Evolutionary conservation across 169 alveolate genomes (phyloP).

Genomic region (Plasmodium yoelii): DNA sequence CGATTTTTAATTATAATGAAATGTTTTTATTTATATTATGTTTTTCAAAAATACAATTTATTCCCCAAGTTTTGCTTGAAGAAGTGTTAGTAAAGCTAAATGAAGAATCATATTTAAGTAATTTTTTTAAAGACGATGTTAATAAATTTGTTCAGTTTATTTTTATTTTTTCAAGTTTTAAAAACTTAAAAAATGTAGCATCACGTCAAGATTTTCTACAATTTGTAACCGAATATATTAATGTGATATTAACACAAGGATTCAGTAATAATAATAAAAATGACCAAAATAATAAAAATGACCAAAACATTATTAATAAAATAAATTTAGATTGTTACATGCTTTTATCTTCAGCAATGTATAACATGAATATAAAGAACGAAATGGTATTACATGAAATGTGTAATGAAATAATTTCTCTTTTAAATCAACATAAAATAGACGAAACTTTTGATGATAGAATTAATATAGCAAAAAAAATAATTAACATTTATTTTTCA

Average conservation of each 20-base stretch:
- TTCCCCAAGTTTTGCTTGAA: constrained; percentile 54
- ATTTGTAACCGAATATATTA: constrained; percentile 31
- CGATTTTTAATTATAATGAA: constrained; percentile 44
- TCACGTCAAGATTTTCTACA: constrained; percentile 1
- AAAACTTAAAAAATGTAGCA: constrained; percentile 17
- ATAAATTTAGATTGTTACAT: not conserved
- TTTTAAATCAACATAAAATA: not conserved
- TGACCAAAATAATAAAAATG: too few species aligned
- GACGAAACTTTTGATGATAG: not conserved
- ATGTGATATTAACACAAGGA: constrained; percentile 10
- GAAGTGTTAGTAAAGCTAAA: constrained; percentile 12
- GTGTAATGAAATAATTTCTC: constrained; percentile 21
- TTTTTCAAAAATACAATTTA: constrained; percentile 67
- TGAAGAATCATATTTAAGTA: constrained; percentile 14
- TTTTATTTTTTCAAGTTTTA: constrained; percentile 22
- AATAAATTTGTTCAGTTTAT: constrained; percentile 56
- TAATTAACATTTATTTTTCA: constrained; percentile 57
- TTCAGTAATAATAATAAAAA: not conserved
- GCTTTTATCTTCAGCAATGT: constrained; percentile 31
- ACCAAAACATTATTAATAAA: not conserved
- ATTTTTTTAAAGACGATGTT: constrained; percentile 26
- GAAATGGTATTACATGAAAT: constrained; percentile 15
- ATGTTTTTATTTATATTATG: constrained; percentile 64
- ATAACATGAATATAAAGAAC: constrained; percentile 30
- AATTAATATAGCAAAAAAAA: constrained; percentile 41